Base-by-base conservation (phyloP, 2,329 filamentous ascomycete genomes). In the Colletotrichum agaves region DNA sequence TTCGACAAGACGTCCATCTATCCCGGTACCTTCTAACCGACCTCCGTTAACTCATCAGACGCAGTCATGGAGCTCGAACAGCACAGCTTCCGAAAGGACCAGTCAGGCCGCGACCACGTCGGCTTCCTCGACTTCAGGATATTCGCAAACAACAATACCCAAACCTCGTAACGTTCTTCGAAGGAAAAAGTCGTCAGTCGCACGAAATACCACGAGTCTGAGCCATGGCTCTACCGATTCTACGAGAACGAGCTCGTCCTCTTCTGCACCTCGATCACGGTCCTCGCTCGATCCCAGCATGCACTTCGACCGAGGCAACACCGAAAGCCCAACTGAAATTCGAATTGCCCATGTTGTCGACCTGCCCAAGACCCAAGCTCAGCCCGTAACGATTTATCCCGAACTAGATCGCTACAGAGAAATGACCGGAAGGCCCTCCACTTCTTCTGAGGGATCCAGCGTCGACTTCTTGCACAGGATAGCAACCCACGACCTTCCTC, bases 401-500 rank as follows among this genome's bases (percentile, higher is more conserved):
- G 88, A 90, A 71, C 76, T 90, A 17, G 88, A 90, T 74, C 83
- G 88, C 35, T 90, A 90, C 73, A 81, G 86, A 70, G 79, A 84
- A 61, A 74, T 83, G 7, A 31, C 57, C 56, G 77, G 80, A 57
- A 78, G 79, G 5, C 80, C 79, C 1, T 73, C 75, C 12, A 72
- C 74, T n/a, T 74, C 75, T n/a, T 73, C 71, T 70, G 78, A 71
- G 75, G 75, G 65, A 71, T 77, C 58, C 70, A 78, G 71, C 35
- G 74, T 81, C 46, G 86, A 87, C 52, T 74, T 86, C 17, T 85
- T 85, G 3, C 86, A 87, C 71, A 85, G 85, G 44, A 76, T 91
- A 21, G 83, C 88, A 33, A 90, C 88, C 3, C 87, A 91, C 61
- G 85, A 91, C 72, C 81, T 91, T 5, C 88, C 89, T n/a, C 87